phyloP scores from a whole-genome alignment of 352 stramenopile species.

The Phytophthora tentaculata region DNA sequence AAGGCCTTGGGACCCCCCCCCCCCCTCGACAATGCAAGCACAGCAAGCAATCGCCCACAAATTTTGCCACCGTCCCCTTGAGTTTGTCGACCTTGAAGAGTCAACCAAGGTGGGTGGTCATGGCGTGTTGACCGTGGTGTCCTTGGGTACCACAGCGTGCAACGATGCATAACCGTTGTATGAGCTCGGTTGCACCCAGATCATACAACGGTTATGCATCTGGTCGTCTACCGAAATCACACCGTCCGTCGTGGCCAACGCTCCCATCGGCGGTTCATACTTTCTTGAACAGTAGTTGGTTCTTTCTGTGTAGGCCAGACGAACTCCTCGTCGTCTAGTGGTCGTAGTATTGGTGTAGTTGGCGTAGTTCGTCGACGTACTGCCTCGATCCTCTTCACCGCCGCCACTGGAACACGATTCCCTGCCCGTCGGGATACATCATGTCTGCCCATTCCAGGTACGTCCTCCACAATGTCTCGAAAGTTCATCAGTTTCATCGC shows the following conservation, averaged over 20 bases:
- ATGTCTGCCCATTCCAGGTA: background rate
- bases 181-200: background rate
- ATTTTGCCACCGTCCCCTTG: background rate
- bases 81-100: background rate
- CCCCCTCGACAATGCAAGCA: background rate
- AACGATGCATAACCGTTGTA: background rate
- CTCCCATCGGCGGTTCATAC: background rate
- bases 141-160: background rate
- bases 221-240: background rate
- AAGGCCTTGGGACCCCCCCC: background rate
- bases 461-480: background rate
- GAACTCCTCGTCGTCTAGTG: background rate
- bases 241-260: background rate
- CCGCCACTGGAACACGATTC: background rate
- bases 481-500: background rate
- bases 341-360: background rate
- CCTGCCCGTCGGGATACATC: background rate
- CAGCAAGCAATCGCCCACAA: background rate
- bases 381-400: background rate
- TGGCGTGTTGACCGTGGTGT: conserved; percentile 1
- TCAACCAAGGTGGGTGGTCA: background rate
- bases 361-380: background rate
- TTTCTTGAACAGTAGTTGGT: background rate
- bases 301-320: background rate
- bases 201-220: too few relatives aligned